Evolutionary conservation across 305 asterid species (phyloP).

Genomic region (Nicotiana rustica): DNA sequence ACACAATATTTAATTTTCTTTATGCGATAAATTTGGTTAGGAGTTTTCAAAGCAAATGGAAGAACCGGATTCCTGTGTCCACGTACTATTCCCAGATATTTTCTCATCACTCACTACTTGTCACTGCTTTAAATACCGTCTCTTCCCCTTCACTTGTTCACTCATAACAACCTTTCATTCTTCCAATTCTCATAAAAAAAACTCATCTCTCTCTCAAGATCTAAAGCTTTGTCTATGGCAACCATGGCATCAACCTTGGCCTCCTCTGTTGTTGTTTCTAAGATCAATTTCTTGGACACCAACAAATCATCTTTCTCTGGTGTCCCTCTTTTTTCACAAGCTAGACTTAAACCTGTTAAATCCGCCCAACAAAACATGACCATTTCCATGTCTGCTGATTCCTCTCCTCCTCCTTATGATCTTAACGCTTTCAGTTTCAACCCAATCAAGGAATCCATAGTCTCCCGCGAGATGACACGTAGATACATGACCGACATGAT

Average conservation of each 20-base stretch:
- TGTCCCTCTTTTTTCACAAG: constrained; percentile 50
- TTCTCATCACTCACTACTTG: constrained; percentile 6
- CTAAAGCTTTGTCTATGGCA: constrained; percentile 49
- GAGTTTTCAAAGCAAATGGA: too few relatives aligned
- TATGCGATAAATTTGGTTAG: too few relatives aligned
- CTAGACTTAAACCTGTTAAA: constrained; percentile 54
- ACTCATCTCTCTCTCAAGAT: neutral
- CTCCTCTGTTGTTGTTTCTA: constrained; percentile 45
- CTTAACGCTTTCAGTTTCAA: constrained; percentile 64
- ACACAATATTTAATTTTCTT: too few relatives aligned
- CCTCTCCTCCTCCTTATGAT: constrained; percentile 55
- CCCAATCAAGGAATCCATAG: constrained; percentile 84
- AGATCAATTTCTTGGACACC: constrained; percentile 56
- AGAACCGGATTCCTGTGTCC: too few relatives aligned
- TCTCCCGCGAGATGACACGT: constrained; percentile 86
- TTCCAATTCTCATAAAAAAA: neutral
- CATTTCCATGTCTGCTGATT: constrained; percentile 48
- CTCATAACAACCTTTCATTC: neutral
- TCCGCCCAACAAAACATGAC: constrained; percentile 46
- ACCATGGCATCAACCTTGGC: constrained; percentile 62
- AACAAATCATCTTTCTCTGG: constrained; percentile 69
- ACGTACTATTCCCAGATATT: constrained; percentile 6
- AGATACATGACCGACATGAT: constrained; percentile 95
- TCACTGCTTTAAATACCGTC: neutral
- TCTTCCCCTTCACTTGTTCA: neutral